Conservation (phyloP, 805 yeast species). For the Sugiyamaella valdiviana region DNA sequence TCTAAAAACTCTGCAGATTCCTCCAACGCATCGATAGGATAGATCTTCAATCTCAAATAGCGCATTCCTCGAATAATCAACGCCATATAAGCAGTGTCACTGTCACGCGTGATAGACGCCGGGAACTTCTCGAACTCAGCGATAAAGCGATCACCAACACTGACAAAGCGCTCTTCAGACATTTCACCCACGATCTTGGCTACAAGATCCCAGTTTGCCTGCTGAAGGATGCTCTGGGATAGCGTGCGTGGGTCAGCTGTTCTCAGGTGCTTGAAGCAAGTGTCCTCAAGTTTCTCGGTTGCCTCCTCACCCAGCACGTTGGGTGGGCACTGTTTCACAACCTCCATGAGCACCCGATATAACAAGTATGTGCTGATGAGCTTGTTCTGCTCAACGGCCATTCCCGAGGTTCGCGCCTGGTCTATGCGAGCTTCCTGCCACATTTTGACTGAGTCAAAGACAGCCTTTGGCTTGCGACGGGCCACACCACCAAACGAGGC, state of each 20-base stretch:
- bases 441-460: slow-evolving; percentile 95
- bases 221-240: slow-evolving; percentile 64
- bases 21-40: slow-evolving; percentile 85
- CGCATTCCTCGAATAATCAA: slow-evolving; percentile 88
- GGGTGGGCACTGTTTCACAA: slow-evolving; percentile 80
- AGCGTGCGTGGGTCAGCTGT: slow-evolving; percentile 74
- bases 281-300: slow-evolving; percentile 81
- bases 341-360: slow-evolving; percentile 87
- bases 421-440: slow-evolving; percentile 96
- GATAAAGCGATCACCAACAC: slow-evolving; percentile 88
- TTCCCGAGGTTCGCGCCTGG: slow-evolving; percentile 59
- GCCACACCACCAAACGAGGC: slow-evolving; percentile 88
- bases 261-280: slow-evolving; percentile 81
- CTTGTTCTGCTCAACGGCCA: slow-evolving; percentile 64
- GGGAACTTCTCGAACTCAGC: slow-evolving; percentile 87
- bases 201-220: slow-evolving; percentile 90
- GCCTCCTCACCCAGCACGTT: slow-evolving; percentile 70
- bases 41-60: slow-evolving; percentile 66
- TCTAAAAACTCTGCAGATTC: slow-evolving; percentile 88
- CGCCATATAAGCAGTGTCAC: slow-evolving; percentile 54
- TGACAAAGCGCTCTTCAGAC: slow-evolving; percentile 75
- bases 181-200: slow-evolving; percentile 85
- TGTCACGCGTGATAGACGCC: slow-evolving; percentile 39
- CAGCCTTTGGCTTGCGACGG: slow-evolving; percentile 84
- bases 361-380: slow-evolving; percentile 80